Evolutionary conservation across 2,329 filamentous ascomycete species (phyloP), one percentile per base, ranked within the genome.

Genomic region (Colletotrichum neosansevieriae): DNA sequence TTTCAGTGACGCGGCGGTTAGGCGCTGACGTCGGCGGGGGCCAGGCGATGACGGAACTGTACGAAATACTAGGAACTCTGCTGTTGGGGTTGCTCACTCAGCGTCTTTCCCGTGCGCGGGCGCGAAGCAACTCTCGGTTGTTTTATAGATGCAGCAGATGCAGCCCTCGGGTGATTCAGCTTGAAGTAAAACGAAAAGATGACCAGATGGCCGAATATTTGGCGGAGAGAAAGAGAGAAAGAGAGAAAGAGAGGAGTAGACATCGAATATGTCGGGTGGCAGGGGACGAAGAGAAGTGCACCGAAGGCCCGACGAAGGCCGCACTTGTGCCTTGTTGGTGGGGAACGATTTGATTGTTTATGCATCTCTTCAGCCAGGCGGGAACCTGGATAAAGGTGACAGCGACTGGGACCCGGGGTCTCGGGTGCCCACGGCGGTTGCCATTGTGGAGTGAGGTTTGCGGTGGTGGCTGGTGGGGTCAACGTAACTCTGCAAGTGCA

Each of bases 371-470:
- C n/a, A 68, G 21, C 60, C 65, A 58, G 42, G 63, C 42, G 63
- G 58, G 63, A 65, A 69, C 66, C 60, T 70, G 68, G 58, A 49
- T 36, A 50, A 64, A 68, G 56, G 61, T 66, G 54, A 68, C 61
- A 65, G 54, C 60, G 62, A n/a, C n/a, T n/a, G n/a, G n/a, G n/a
- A n/a, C 54, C 65, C 42, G 54, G 65, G 61, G 62, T 59, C 61
- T 61, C 49, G 49, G 54, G 49, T 63, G 61, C 42, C 40, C 54
- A 61, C 61, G 44, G 34, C 54, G 61, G 54, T 11, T 38, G 9
- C 36, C 49, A 57, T 62, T 58, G 58, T 34, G 53, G 67, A 70
- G 70, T 71, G 70, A 71, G 68, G 70, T 71, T 64, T 58, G 68
- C 42, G 63, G 47, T 61, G 68, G 70, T 71, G 70, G 70, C 70